Evolutionary conservation across 768 basidiomycete species (phyloP).

Genomic region (Suillus discolor): DNA sequence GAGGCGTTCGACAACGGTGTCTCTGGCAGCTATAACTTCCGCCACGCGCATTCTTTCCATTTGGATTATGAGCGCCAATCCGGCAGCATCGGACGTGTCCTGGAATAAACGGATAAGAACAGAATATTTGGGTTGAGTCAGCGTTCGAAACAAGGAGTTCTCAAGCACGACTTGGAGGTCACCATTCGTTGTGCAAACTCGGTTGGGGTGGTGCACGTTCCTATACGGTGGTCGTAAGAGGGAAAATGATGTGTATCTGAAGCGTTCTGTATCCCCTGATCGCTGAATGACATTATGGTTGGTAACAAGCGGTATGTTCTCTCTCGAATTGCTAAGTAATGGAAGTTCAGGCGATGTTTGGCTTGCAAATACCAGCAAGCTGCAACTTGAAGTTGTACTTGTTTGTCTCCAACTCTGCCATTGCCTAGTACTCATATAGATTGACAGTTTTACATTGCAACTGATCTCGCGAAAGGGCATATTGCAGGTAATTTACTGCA

Average conservation of each 20-base stretch:
- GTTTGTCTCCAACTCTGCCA: background rate
- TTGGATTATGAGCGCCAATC: constrained; percentile 57
- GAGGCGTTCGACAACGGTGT: constrained; percentile 59
- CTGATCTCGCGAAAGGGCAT: no score
- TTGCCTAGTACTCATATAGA: no score
- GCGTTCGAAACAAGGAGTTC: background rate
- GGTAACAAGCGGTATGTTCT: background rate
- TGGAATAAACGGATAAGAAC: constrained; percentile 1
- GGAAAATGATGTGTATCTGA: background rate
- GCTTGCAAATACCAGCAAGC: background rate
- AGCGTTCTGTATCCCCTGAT: background rate
- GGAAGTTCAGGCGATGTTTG: background rate
- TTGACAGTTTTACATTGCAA: no score
- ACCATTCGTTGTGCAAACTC: constrained; percentile 6
- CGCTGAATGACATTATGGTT: background rate
- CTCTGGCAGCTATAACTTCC: constrained; percentile 66
- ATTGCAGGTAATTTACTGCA: background rate
- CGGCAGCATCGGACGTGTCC: constrained; percentile 32
- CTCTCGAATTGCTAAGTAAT: background rate
- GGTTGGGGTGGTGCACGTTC: background rate
- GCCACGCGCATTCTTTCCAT: constrained; percentile 51
- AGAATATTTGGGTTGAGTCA: background rate
- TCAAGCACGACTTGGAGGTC: constrained; percentile 4
- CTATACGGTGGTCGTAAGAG: background rate
- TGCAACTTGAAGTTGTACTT: background rate